Base-by-base conservation (phyloP, 768 basidiomycete species). In the Filobasidium floriforme region DNA sequence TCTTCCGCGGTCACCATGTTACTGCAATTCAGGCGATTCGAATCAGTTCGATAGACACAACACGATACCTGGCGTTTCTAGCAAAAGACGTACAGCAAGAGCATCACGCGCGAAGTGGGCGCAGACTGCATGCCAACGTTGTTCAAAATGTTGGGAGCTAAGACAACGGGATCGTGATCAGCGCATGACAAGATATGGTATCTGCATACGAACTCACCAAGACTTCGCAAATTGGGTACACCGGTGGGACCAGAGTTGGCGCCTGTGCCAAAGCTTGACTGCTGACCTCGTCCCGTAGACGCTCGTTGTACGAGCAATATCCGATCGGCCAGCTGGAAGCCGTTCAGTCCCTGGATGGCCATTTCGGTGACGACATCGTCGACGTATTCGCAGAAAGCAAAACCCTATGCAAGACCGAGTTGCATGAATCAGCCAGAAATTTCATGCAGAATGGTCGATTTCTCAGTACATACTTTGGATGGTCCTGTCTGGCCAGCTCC, bases 1-100 rank as follows among this genome's bases (percentile, higher is more conserved):
- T 99, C 96, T 54, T 99, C 96, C 0, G 89, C 77, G 0, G 89
- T 89, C 70, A 99, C 92, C 96, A 99, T 99, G 84, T 98, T 99
- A 37, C 32, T 37, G 63, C 54, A 5, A 32, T 57, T 22, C 18
- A 49, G 46, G 46, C 18, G 18, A 18, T 15, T 22, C 46, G 46
- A 18, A 14, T 49, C 15, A 49, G 46, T 49, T 18, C 46, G 18
- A 22, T 22, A n/a, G 32, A 37, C 3, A 37, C 32, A 37, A 37
- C n/a, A n/a, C n/a, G n/a, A n/a, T n/a, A 37, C 32, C 9, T 37
- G 32, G 32, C 9, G 4, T 4, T 4, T 37, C 9, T 9, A 3
- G 32, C 32, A 37, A 37, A n/a, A 28, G 24, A 57, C 54, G 15
- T n/a, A 57, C 54, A 99, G 81, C 88, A 99, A 89, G 76, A 98